Percentiles rank a stretch among this genome's conserved stretches.
These are phyloP conservation scores for Lactarius deliciosus DNA, from an alignment of 768 basidiomycete genomes.

Conservation along the genomic window DNA sequence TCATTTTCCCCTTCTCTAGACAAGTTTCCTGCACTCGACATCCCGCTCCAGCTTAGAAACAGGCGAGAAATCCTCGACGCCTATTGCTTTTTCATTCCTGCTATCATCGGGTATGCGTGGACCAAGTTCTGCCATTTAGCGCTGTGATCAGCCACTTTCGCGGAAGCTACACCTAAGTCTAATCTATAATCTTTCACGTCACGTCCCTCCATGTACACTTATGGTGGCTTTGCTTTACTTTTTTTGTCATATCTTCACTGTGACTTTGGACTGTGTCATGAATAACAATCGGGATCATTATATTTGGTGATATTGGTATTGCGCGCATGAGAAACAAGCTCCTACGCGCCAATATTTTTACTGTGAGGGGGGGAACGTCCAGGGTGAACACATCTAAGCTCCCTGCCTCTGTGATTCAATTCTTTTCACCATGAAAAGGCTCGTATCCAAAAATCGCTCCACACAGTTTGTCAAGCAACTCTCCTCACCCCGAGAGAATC, in stretches of 20 bases:
- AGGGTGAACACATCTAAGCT: conserved; percentile 31
- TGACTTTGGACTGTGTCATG: not conserved
- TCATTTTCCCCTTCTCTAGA: conserved; percentile 41
- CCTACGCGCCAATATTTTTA: conserved; percentile 8
- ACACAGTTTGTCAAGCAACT: conserved; percentile 87
- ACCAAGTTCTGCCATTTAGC: conserved; percentile 16
- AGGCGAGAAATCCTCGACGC: conserved; percentile 61
- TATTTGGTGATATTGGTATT: conserved; percentile 8
- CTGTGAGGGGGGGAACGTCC: not conserved
- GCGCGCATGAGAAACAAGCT: conserved; percentile 1
- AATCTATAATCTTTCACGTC: not conserved
- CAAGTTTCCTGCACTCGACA: conserved; percentile 40
- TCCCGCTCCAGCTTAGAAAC: conserved; percentile 59
- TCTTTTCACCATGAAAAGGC: conserved; percentile 75
- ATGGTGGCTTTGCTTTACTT: not conserved
- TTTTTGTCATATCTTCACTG: not conserved
- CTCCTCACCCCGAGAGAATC: conserved; percentile 78
- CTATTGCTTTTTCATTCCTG: conserved; percentile 70
- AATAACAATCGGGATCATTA: not conserved
- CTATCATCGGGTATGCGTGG: conserved; percentile 50
- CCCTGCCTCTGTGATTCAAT: conserved; percentile 40
- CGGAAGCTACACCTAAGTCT: not conserved
- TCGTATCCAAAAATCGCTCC: conserved; percentile 87
- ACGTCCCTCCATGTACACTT: not conserved
- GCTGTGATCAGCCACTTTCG: not conserved